phyloP scores from a whole-genome alignment of 2,329 filamentous ascomycete genomes.

The Hypoxylon sp. region DNA sequence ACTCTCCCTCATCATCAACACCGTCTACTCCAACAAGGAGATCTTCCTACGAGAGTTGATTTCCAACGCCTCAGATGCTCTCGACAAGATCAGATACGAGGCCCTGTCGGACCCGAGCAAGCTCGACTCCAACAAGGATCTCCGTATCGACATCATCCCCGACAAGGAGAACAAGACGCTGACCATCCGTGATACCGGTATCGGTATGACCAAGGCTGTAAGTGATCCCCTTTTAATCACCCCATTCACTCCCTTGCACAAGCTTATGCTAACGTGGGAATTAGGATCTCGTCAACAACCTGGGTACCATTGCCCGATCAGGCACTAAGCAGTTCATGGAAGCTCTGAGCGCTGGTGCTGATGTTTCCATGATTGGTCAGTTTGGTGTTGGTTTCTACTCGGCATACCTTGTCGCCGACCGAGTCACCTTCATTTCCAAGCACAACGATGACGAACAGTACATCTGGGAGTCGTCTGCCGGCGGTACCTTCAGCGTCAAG shows the following conservation, averaged over 20 bases:
- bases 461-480: constrained; percentile 97
- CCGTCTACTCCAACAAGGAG: constrained; percentile 99
- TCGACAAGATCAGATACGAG: constrained; percentile 99
- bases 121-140: constrained; percentile 97
- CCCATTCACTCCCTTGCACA: constrained; percentile 1
- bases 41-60: constrained; percentile 99
- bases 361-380: constrained; percentile 99
- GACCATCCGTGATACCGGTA: constrained; percentile 97
- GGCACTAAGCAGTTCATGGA: constrained; percentile 99
- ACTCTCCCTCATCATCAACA: constrained; percentile 99
- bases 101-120: constrained; percentile 96
- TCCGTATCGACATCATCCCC: constrained; percentile 98
- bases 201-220: constrained; percentile 99
- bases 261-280: constrained; percentile 56
- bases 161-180: constrained; percentile 98
- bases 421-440: constrained; percentile 96
- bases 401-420: constrained; percentile 98
- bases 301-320: constrained; percentile 98
- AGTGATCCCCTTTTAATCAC: constrained; percentile 60
- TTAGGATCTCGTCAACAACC: constrained; percentile 98
- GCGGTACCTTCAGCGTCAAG: constrained; percentile 95
- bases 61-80: constrained; percentile 98
- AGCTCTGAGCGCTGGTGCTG: constrained; percentile 96
- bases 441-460: constrained; percentile 99
- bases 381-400: constrained; percentile 99